Percentiles rank a stretch among this genome's conserved stretches.
Conservation (phyloP, 441 rosid species). For the Corymbia citriodora region DNA sequence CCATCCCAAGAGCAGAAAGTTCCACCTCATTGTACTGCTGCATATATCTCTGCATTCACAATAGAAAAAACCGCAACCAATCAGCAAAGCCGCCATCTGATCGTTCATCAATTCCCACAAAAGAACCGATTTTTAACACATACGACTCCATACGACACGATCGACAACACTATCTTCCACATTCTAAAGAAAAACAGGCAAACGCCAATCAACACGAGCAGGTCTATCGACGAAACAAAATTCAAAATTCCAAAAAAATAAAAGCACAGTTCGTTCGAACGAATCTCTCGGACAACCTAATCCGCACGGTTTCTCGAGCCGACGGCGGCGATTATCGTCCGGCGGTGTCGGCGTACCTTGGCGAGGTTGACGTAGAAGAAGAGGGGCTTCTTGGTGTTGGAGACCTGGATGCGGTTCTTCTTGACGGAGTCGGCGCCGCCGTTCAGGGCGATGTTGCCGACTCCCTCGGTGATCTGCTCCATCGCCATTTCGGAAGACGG, state of each 20-base stretch:
- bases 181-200: background rate
- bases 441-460: slow-evolving; percentile 45
- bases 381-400: slow-evolving; percentile 88
- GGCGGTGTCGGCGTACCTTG: slow-evolving; percentile 31
- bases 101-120: no score
- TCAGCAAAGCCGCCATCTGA: background rate
- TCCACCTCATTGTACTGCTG: slow-evolving; percentile 88
- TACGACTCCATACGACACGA: background rate
- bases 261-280: background rate
- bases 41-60: slow-evolving; percentile 73
- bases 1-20: slow-evolving; percentile 95
- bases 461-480: slow-evolving; percentile 76
- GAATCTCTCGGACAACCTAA: background rate
- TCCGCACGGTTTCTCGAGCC: background rate
- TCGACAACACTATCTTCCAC: background rate
- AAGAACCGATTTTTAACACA: background rate
- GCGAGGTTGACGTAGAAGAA: slow-evolving; percentile 96
- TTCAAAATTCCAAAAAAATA: no score
- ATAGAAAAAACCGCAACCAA: background rate
- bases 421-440: slow-evolving; percentile 31
- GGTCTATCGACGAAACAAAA: background rate
- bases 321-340: background rate
- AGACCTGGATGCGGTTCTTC: slow-evolving; percentile 91
- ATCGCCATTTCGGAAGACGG: slow-evolving; percentile 11
- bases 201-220: background rate